These are phyloP conservation scores for Saitozyma podzolica DNA, from an alignment of 768 basidiomycete species.

Conservation along the genomic window DNA sequence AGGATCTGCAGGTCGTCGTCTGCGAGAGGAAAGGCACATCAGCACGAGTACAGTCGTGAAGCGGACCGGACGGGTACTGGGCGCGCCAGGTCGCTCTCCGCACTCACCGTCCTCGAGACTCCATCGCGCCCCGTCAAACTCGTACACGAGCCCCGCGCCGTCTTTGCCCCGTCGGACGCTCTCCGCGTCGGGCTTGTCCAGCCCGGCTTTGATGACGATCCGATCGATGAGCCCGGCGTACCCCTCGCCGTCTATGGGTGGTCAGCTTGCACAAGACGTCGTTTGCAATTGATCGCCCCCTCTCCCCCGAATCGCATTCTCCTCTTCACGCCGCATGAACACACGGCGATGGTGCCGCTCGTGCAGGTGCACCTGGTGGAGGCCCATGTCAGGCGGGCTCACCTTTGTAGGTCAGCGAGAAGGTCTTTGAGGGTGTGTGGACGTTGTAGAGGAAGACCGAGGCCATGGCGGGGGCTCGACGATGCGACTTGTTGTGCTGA, in stretches of 20 bases:
- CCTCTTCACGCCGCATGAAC: neutral
- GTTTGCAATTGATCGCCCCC: neutral
- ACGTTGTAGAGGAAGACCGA: conserved; percentile 43
- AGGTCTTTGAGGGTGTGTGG: conserved; percentile 45
- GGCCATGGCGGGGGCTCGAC: neutral
- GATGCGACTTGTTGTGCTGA: neutral
- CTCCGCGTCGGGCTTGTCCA: conserved; percentile 9
- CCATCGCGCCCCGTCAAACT: conserved; percentile 75
- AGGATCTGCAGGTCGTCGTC: conserved; percentile 90
- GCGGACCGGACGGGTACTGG: neutral
- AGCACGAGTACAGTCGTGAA: neutral
- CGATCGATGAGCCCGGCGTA: conserved; percentile 22
- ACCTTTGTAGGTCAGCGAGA: conserved; percentile 45
- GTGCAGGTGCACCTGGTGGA: neutral
- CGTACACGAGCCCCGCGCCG: conserved; percentile 72
- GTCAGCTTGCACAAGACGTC: conserved; percentile 1
- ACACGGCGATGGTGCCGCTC: neutral
- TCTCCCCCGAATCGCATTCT: neutral
- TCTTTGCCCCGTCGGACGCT: conserved; percentile 28
- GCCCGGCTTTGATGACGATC: conserved; percentile 26
- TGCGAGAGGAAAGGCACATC: conserved; percentile 32
- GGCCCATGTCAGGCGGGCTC: neutral
- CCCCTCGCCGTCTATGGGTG: conserved; percentile 22
- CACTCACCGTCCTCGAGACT: conserved; percentile 80
- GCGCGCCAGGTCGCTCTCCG: neutral